Conservation (phyloP, 2,329 filamentous ascomycete species). For the Corynespora cassiicola region DNA sequence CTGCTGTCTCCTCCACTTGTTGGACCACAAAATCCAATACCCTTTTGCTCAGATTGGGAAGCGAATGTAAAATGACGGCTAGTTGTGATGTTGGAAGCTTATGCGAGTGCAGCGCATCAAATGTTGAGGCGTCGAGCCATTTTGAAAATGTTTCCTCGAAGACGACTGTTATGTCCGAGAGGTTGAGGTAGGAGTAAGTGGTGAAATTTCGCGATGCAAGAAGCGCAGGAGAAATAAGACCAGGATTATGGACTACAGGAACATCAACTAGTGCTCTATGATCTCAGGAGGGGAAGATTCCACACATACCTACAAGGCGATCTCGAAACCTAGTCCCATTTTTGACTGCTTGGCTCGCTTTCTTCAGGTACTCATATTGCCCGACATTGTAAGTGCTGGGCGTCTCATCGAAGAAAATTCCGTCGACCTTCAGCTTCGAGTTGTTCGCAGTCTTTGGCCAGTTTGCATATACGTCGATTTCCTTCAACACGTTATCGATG, state of each 20-base stretch:
- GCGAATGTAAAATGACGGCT: slow-evolving; percentile 33
- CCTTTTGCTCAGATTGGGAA: slow-evolving; percentile 29
- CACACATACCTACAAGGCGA: slow-evolving; percentile 28
- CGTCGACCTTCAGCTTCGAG: slow-evolving; percentile 51
- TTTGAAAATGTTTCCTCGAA: slow-evolving; percentile 40
- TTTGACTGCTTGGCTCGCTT: slow-evolving; percentile 23
- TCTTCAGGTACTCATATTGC: slow-evolving; percentile 30
- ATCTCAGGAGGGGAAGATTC: neutral
- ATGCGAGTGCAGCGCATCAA: slow-evolving; percentile 26
- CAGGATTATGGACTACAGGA: slow-evolving; percentile 35
- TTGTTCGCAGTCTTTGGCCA: slow-evolving; percentile 51
- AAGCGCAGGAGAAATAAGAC: slow-evolving; percentile 21
- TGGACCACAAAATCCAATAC: slow-evolving; percentile 35
- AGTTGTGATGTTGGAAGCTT: slow-evolving; percentile 26
- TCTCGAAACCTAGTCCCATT: slow-evolving; percentile 28
- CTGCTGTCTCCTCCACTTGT: slow-evolving; percentile 35
- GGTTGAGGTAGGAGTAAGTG: slow-evolving; percentile 34
- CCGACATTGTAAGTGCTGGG: slow-evolving; percentile 37
- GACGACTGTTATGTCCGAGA: slow-evolving; percentile 38
- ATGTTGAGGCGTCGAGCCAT: slow-evolving; percentile 26
- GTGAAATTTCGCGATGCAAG: slow-evolving; percentile 21
- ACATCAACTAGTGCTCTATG: neutral
- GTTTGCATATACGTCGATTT: slow-evolving; percentile 56
- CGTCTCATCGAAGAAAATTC: slow-evolving; percentile 62
- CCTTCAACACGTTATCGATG: slow-evolving; percentile 36